Base-by-base conservation (phyloP, 2,329 filamentous ascomycete genomes). In the Cladosporium colombiae region DNA sequence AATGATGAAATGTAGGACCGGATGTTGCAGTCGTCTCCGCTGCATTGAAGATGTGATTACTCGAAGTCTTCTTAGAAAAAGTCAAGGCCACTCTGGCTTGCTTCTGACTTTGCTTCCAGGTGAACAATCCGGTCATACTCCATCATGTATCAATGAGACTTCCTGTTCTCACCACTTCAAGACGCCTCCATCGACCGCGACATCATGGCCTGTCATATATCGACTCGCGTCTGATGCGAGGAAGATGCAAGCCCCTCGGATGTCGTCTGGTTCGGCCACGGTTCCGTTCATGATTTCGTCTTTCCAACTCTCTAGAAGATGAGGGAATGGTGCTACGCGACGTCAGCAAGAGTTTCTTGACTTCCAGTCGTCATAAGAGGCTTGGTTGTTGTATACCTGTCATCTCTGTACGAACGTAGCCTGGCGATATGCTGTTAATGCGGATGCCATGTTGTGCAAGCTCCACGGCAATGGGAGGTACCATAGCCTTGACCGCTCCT, bases 271-370 rank as follows among this genome's bases (percentile, higher is more conserved):
- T 68, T 82, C 77, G 1, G 81, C 81, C 14, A 84, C 78, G 1
- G 80, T 73, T 6, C 77, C 74, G 37, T 80, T 82, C 81, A 84
- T 84, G 10, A 81, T 80, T 66, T 83, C 81, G 5, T 79, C 75
- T 68, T 83, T 82, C 82, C 82, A 84, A 5, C 77, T 74, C 56
- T 83, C 81, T 0, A 83, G 69, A 1, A 84, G 75, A 70, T 84
- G 76, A 3, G 81, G 78, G 58, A 83, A 84, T 40, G 74, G 70
- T 8, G 77, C 73, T 64, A 33, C 50, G 7, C 14, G 16, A 18
- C 25, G 50, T 53, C 50, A 53, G 25, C 50, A n/a, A 29, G 16
- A 40, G 37, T 40, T 40, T 18, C 37, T 7, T 40, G 7, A 6
- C 5, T 40, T 7, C 16, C 8, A 21, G 5, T 18, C 27, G n/a